Evolutionary conservation across 2,329 filamentous ascomycete species (phyloP), one percentile per base, ranked within the genome.

Genomic region (Colletotrichum sp.): DNA sequence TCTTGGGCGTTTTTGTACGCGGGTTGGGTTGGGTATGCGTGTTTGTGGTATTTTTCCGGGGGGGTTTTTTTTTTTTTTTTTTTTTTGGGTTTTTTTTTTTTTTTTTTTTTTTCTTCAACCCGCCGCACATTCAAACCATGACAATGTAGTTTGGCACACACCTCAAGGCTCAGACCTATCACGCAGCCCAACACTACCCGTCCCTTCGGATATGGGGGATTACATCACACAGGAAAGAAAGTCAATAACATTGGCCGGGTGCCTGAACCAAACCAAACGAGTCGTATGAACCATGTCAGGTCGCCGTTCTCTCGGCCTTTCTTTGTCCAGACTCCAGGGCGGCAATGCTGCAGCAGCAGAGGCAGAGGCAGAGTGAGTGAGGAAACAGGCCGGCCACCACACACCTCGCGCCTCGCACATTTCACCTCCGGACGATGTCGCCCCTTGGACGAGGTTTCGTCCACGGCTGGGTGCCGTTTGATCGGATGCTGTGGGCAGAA

Each of bases 401-500:
- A 62, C 59, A 62, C 59, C 28, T 62, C 59, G 59, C 62, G 32
- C 24, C n/a, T 65, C 62, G 34, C 62, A 65, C 62, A 18, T 65
- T 28, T 21, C 62, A 65, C 64, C 59, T 62, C 59, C 21, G 24
- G 32, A n/a, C 62, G 21, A 57, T 32, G 30, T 59, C 21, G 60
- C 44, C 57, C 44, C 52, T 55, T 68, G 49, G 57, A 63, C 55
- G 34, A 74, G 21, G 49, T 70, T 74, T 70, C 36, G 49, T 26
- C 44, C 60, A 55, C 44, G 68, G 62, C 68, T 55, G 69, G 69
- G 57, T 49, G 64, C 70, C 57, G 32, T 64, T 68, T 59, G 69
- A 68, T 76, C 69, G 44, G 57, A 72, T 65, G 30, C 39, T 26
- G 26, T 26, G 44, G 64, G 64, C 69, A 72, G 64, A 73, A 73